phyloP scores from a whole-genome alignment of 768 basidiomycete genomes.

The Lactarius pseudohatsudake region DNA sequence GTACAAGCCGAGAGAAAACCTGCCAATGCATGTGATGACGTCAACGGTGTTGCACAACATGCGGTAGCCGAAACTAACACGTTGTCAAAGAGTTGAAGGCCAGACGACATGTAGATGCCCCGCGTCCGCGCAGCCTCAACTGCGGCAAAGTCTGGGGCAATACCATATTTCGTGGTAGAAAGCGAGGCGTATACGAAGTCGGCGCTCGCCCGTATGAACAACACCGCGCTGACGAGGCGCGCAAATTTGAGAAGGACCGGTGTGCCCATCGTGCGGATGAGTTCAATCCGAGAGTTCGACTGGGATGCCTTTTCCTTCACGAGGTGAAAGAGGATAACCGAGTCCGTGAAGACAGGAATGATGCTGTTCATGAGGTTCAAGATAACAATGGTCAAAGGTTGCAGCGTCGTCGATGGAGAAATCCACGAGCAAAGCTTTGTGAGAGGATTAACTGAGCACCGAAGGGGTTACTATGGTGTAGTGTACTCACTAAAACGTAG shows the following conservation, averaged over 20 bases:
- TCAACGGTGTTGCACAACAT: not conserved
- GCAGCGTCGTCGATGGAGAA: slow-evolving; percentile 17
- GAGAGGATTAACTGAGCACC: not conserved
- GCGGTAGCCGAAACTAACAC: not conserved
- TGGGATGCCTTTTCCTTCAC: slow-evolving; percentile 13
- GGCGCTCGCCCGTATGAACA: slow-evolving; percentile 8
- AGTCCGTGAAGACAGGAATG: slow-evolving; percentile 20
- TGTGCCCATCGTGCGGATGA: slow-evolving; percentile 10
- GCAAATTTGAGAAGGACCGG: slow-evolving; percentile 16
- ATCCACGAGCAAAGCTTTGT: slow-evolving; percentile 17
- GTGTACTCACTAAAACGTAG: slow-evolving; percentile 11
- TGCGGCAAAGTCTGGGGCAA: not conserved
- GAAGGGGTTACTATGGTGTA: not conserved
- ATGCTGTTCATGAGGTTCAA: slow-evolving; percentile 22
- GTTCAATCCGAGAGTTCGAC: not conserved
- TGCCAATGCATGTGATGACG: not conserved
- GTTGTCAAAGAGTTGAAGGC: slow-evolving; percentile 20
- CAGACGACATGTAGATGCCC: slow-evolving; percentile 11
- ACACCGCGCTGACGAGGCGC: slow-evolving; percentile 4
- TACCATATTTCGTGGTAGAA: not conserved
- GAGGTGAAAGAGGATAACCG: slow-evolving; percentile 19
- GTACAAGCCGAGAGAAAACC: slow-evolving; percentile 14
- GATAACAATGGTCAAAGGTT: slow-evolving; percentile 17
- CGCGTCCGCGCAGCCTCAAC: slow-evolving; percentile 2
- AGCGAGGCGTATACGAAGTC: slow-evolving; percentile 16